A percentile compares a stretch with the other conserved stretches of the same genome.
Conservation (phyloP, 1,284 basidiomycete genomes). For the Puccinia novopanici region DNA sequence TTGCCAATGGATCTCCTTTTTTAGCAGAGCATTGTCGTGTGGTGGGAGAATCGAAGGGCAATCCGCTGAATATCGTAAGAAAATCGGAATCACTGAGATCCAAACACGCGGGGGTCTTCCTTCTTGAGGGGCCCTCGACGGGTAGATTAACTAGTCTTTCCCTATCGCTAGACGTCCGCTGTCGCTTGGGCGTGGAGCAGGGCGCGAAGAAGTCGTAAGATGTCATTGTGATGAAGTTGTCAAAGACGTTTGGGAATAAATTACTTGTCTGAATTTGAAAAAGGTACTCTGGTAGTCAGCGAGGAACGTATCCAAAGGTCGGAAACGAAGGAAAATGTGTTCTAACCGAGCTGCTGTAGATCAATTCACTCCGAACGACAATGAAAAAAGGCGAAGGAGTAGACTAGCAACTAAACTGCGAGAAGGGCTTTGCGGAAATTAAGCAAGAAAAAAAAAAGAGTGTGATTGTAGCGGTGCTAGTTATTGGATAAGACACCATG, state of each 20-base stretch:
- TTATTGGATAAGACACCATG: too few relatives aligned
- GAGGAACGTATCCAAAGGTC: too few relatives aligned
- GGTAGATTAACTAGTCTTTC: constrained; percentile 1
- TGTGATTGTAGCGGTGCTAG: too few relatives aligned
- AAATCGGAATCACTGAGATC: not conserved
- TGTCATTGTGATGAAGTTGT: not conserved
- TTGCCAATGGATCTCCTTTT: constrained; percentile 2
- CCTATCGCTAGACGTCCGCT: constrained; percentile 3
- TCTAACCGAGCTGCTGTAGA: too few relatives aligned
- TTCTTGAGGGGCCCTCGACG: constrained; percentile 15
- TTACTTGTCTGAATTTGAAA: not conserved
- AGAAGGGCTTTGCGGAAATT: too few relatives aligned
- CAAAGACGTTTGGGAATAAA: not conserved
- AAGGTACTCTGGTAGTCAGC: not conserved
- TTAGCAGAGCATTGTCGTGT: not conserved
- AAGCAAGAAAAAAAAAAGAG: too few relatives aligned
- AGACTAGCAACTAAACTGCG: too few relatives aligned
- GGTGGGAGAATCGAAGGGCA: constrained; percentile 25
- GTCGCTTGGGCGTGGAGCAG: constrained; percentile 26
- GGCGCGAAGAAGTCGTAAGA: constrained; percentile 25
- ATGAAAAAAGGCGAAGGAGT: too few relatives aligned
- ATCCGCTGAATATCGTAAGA: not conserved
- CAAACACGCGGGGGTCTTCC: constrained; percentile 7
- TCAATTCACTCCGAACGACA: too few relatives aligned
- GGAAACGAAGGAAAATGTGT: too few relatives aligned